Evolutionary conservation across 1,139 yeast genomes (phyloP).

Genomic region (Kodamaea fungicola): DNA sequence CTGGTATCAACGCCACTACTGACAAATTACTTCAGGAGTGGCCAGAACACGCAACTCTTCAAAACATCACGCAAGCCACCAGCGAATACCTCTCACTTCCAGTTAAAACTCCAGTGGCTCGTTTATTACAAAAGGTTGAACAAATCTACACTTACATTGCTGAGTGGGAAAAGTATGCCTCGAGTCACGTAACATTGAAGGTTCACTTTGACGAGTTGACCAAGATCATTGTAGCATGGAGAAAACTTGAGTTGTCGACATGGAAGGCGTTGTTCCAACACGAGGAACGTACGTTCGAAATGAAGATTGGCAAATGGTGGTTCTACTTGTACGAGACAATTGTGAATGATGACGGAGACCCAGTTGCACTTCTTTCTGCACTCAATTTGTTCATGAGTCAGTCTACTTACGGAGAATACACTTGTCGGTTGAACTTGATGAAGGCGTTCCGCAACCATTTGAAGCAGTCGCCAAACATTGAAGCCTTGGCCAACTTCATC

Average conservation of each 20-base stretch:
- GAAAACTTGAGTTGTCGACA: constrained; percentile 78
- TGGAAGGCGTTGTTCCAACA: constrained; percentile 75
- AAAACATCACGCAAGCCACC: constrained; percentile 62
- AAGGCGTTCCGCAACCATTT: constrained; percentile 60
- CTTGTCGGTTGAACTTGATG: constrained; percentile 53
- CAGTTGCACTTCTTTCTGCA: constrained; percentile 55
- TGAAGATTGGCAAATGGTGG: constrained; percentile 80
- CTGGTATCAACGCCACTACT: constrained; percentile 46
- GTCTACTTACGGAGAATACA: constrained; percentile 72
- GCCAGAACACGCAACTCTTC: constrained; percentile 95
- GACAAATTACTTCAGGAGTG: constrained; percentile 59
- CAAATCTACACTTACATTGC: constrained; percentile 76
- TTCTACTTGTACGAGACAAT: constrained; percentile 80
- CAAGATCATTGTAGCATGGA: constrained; percentile 78
- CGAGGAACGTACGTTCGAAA: constrained; percentile 57
- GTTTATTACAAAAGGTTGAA: constrained; percentile 77
- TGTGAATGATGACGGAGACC: constrained; percentile 25
- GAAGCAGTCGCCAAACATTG: constrained; percentile 13
- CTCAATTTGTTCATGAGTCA: constrained; percentile 74
- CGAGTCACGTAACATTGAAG: constrained; percentile 66
- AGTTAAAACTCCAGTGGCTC: constrained; percentile 68
- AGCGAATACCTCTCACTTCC: constrained; percentile 65
- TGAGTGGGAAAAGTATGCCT: constrained; percentile 95
- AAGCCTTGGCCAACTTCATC: constrained; percentile 58
- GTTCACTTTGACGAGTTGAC: constrained; percentile 57